Conservation (phyloP, 1,284 basidiomycete species). For the Malassezia pachydermatis region DNA sequence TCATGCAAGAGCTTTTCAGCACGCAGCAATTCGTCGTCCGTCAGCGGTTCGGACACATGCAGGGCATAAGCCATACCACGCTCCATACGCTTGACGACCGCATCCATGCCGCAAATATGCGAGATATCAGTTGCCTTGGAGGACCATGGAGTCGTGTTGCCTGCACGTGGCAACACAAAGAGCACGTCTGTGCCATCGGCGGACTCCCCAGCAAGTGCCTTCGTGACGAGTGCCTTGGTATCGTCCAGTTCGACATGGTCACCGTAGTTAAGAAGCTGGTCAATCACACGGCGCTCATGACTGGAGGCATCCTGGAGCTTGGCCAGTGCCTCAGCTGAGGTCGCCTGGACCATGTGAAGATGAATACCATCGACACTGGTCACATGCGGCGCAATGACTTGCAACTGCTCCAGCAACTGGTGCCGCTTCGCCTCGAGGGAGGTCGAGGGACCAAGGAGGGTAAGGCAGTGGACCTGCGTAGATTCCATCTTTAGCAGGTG, state of each 20-base stretch:
- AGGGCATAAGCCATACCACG: conserved; percentile 69
- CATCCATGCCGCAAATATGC: conserved; percentile 64
- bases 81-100: conserved; percentile 67
- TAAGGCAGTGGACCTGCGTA: conserved; percentile 14
- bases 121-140: conserved; percentile 91
- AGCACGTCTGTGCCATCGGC: conserved; percentile 38
- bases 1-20: conserved; percentile 52
- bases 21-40: conserved; percentile 20
- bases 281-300: conserved; percentile 55
- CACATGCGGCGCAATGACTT: conserved; percentile 55
- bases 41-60: conserved; percentile 48
- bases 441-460: conserved; percentile 48
- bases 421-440: conserved; percentile 57
- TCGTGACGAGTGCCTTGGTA: conserved; percentile 52
- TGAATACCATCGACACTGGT: conserved; percentile 69
- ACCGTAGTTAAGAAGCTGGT: conserved; percentile 75
- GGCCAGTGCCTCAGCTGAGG: conserved; percentile 52
- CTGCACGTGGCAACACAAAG: conserved; percentile 39
- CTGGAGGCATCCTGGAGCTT: conserved; percentile 54
- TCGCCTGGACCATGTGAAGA: conserved; percentile 71
- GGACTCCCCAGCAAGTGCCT: conserved; percentile 20
- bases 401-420: conserved; percentile 60
- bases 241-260: conserved; percentile 58
- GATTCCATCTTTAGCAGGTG: not conserved
- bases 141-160: conserved; percentile 79